Evolutionary conservation across 2,329 filamentous ascomycete genomes (phyloP), one percentile per base, ranked within the genome.

Genomic region (Venturia oleaginea): DNA sequence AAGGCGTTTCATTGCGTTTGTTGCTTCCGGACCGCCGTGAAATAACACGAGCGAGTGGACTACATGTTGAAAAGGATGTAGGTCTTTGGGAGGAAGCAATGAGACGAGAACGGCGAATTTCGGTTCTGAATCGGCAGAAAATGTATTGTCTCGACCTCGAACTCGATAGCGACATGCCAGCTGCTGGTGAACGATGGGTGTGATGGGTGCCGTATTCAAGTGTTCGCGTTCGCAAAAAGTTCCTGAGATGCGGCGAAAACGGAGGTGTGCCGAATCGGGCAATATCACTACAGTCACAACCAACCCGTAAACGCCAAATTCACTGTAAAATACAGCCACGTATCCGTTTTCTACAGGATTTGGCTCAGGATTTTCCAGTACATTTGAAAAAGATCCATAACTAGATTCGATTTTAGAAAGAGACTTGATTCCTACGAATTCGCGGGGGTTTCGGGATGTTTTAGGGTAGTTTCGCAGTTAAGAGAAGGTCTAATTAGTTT

Each of bases 91-190:
- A 48, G 43, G 19, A 24, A 30, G 51, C 27, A 19, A 57, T n/a
- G 17, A 27, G 51, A 34, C 51, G 51, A 6, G 30, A 17, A 34
- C 51, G 51, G 51, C 51, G 27, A n/a, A 3, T 8, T 34, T 34
- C 30, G 30, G 8, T 57, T 34, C 30, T n/a, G 51, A 57, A 57
- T 34, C 34, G 51, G 51, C 51, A 57, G 30, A 57, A 57, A 5
- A 57, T 57, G 22, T 30, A 57, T 30, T 57, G 51, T n/a, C 51
- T 17, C 34, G 34, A 3, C 8, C 51, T 34, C 13, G 51, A 17
- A 57, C 51, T 57, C 51, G 51, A 34, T n/a, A 34, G 24, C 34
- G 51, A 57, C 51, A 57, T 57, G 51, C 51, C 51, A 32, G 51
- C 48, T 24, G 48, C 11, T 17, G 27, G 10, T 15, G n/a, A 6